phyloP scores from a whole-genome alignment of 2,329 filamentous ascomycete genomes.

The Furcasterigmium sp. region DNA sequence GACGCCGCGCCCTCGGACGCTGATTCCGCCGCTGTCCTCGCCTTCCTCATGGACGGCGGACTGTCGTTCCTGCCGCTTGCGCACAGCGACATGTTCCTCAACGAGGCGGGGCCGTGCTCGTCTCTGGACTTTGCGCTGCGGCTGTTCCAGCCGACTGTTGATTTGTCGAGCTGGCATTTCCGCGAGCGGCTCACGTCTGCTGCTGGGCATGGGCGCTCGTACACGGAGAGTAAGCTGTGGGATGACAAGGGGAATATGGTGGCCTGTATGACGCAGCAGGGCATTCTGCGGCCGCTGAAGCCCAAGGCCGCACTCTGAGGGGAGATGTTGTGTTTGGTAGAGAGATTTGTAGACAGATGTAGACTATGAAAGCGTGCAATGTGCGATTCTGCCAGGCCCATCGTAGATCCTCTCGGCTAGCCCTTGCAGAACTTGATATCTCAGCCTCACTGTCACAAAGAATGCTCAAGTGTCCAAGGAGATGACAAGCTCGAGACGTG shows the following conservation, averaged over 20 bases:
- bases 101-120: constrained; percentile 36
- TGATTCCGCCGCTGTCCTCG: constrained; percentile 30
- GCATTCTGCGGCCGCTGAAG: constrained; percentile 21
- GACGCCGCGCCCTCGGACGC: constrained; percentile 13
- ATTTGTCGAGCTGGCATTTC: constrained; percentile 36
- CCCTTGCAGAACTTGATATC: too few species aligned
- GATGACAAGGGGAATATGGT: constrained; percentile 36
- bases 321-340: neutral
- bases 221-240: constrained; percentile 37
- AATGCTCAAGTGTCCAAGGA: too few species aligned
- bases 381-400: too few species aligned
- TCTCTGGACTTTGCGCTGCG: constrained; percentile 46
- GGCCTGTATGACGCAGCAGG: constrained; percentile 44
- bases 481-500: too few species aligned
- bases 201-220: constrained; percentile 36
- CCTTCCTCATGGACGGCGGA: constrained; percentile 38
- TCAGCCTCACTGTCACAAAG: too few species aligned
- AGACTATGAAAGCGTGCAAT: too few species aligned
- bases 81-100: constrained; percentile 35
- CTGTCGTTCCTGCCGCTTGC: constrained; percentile 37
- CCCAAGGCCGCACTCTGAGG: neutral
- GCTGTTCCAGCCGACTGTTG: constrained; percentile 29
- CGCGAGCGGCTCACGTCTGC: constrained; percentile 31
- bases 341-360: too few species aligned
- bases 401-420: too few species aligned